phyloP scores from a whole-genome alignment of 305 asterid genomes.

The Fraxinus baroniana region DNA sequence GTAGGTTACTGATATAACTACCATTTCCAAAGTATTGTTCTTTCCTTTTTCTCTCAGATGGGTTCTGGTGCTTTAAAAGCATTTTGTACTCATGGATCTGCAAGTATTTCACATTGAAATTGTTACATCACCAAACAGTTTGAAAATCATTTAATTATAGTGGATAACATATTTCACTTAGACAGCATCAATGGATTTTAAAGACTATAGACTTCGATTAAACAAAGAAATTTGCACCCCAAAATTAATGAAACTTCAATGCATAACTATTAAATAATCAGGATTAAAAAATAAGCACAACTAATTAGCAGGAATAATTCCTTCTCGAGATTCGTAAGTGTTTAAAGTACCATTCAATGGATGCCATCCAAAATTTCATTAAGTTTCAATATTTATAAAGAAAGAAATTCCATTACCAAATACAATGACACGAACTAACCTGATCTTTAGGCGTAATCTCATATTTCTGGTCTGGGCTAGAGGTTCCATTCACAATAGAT shows the following conservation, averaged over 20 bases:
- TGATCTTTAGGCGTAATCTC: slow-evolving; percentile 38
- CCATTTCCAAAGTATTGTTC: slow-evolving; percentile 35
- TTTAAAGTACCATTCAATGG: neutral
- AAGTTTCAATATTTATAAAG: neutral
- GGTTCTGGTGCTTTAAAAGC: slow-evolving; percentile 42
- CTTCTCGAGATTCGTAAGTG: neutral
- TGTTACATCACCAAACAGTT: slow-evolving; percentile 12
- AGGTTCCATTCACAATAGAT: slow-evolving; percentile 43
- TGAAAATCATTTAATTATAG: neutral
- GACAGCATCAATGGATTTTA: slow-evolving; percentile 6
- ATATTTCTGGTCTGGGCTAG: slow-evolving; percentile 35
- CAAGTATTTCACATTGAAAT: slow-evolving; percentile 19
- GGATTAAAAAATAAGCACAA: neutral
- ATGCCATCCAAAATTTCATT: neutral
- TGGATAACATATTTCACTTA: neutral
- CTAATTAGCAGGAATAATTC: neutral
- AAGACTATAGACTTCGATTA: neutral
- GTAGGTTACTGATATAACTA: slow-evolving; percentile 25
- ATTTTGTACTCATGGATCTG: slow-evolving; percentile 42
- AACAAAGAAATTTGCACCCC: neutral
- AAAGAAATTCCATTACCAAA: neutral
- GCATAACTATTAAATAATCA: neutral
- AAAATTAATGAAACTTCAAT: neutral
- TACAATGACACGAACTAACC: slow-evolving; percentile 35
- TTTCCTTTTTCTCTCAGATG: slow-evolving; percentile 32